These are phyloP conservation scores for Neurospora cerealis DNA, from an alignment of 495 filamentous ascomycete species.

Conservation along the genomic window DNA sequence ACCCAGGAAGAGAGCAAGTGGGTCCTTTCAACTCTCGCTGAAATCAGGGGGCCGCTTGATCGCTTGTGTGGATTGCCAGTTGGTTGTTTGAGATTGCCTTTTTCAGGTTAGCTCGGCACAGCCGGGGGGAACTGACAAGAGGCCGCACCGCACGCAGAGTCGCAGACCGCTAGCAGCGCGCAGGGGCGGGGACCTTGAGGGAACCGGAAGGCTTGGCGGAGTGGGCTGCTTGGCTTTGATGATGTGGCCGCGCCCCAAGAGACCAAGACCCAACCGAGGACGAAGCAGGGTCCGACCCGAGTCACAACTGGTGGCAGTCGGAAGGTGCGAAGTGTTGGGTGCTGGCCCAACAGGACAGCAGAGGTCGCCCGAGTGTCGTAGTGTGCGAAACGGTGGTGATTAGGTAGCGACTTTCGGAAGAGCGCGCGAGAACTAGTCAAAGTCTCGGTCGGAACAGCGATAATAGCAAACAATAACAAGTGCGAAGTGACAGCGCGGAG, in stretches of 20 bases:
- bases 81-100: background rate
- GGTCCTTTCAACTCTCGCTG: background rate
- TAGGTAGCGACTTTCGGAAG: slow-evolving; percentile 4
- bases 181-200: background rate
- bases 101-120: background rate
- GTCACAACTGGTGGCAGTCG: slow-evolving; percentile 13
- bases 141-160: background rate
- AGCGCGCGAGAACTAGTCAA: slow-evolving; percentile 30
- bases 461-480: slow-evolving; percentile 5
- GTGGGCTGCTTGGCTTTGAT: slow-evolving; percentile 4
- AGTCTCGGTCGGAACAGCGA: slow-evolving; percentile 17
- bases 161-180: background rate
- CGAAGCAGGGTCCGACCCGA: slow-evolving; percentile 13
- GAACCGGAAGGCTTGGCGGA: background rate
- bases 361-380: background rate
- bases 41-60: background rate
- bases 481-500: slow-evolving; percentile 19
- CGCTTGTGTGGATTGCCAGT: background rate
- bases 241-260: slow-evolving; percentile 19
- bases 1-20: background rate
- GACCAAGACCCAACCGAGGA: slow-evolving; percentile 9
- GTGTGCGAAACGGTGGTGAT: slow-evolving; percentile 3
- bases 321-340: background rate
- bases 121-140: background rate
- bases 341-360: background rate